Evolutionary conservation across 2,329 filamentous ascomycete genomes (phyloP).

Genomic region (Cordyceps tenuipes): DNA sequence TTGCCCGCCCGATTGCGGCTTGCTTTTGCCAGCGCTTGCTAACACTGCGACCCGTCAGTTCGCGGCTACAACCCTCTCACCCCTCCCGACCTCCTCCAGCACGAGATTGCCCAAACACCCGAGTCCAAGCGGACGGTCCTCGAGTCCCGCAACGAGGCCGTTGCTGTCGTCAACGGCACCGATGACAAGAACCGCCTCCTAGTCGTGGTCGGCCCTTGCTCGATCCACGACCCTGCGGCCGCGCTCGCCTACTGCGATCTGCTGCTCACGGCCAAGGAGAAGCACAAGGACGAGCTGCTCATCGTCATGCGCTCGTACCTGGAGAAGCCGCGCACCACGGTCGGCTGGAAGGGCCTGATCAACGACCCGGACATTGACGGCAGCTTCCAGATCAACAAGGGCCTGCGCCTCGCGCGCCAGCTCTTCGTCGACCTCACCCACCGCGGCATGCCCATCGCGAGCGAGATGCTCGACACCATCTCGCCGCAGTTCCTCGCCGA

Average conservation of each 20-base stretch:
- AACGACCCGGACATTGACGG: slow-evolving; percentile 98
- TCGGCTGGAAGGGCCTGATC: slow-evolving; percentile 98
- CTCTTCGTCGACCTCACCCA: slow-evolving; percentile 86
- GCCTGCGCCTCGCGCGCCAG: slow-evolving; percentile 81
- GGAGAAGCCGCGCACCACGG: slow-evolving; percentile 95
- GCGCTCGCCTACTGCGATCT: slow-evolving; percentile 74
- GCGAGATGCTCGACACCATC: slow-evolving; percentile 98
- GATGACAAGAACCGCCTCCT: slow-evolving; percentile 74
- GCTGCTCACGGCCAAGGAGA: slow-evolving; percentile 67
- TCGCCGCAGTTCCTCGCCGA: slow-evolving; percentile 96
- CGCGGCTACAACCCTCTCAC: slow-evolving; percentile 88
- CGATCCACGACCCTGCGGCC: slow-evolving; percentile 91
- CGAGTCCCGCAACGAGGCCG: slow-evolving; percentile 58
- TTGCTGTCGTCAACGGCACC: slow-evolving; percentile 68
- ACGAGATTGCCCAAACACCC: slow-evolving; percentile 69
- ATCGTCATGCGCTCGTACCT: slow-evolving; percentile 98
- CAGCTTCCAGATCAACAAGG: slow-evolving; percentile 98
- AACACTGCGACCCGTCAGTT: slow-evolving; percentile 39
- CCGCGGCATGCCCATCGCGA: slow-evolving; percentile 87
- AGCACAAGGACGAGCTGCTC: slow-evolving; percentile 73
- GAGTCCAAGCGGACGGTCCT: slow-evolving; percentile 56
- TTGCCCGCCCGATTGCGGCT: neutral
- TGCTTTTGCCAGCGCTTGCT: slow-evolving; percentile 12
- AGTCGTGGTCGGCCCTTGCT: slow-evolving; percentile 92
- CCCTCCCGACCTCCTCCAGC: slow-evolving; percentile 74